Evolutionary conservation across 345 rosid species (phyloP), one percentile per base, ranked within the genome.

Genomic region (Adansonia digitata): DNA sequence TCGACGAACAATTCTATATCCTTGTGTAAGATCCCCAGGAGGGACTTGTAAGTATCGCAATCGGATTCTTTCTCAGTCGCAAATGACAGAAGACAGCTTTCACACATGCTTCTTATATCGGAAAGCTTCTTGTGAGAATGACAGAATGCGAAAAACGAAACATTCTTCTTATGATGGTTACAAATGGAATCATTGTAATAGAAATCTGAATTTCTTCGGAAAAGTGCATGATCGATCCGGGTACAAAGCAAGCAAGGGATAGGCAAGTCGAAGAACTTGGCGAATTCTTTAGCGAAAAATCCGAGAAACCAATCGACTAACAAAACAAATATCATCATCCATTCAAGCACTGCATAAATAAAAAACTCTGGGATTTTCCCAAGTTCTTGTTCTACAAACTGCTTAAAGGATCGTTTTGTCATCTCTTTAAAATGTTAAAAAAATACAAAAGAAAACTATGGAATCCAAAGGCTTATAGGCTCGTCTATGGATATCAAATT

Each of bases 201-300:
- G 71, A 86, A 89, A 77, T 77, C 81, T 4, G 86, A 74, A 39
- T 76, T 75, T 63, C 85, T 81, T 1, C 53, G 84, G 34, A 84
- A 83, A 14, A 92, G 78, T 73, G 85, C 79, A 24, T 89, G 94
- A 79, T 94, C 95, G 26, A 94, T 81, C 82, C 97, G 79, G 1
- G 96, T 92, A 76, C 98, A 92, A 29, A 91, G 82, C 80, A 94
- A 84, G 80, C 98, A 94, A 18, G 98, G 98, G 64, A 82, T 79
- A 69, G 77, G 80, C 84, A 94, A 81, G 40, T 92, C 97, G 15
- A 92, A 92, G 85, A 92, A 90, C 76, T 49, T 86, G 40, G 98
- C 90, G 15, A 77, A 88, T 82, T 90, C 92, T 27, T 89, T 87
- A 53, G 92, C 82, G 1, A 80, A 37, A 55, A 91, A 92, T 17